phyloP scores from a whole-genome alignment of 768 basidiomycete genomes.

The Naematelia aurantialba region DNA sequence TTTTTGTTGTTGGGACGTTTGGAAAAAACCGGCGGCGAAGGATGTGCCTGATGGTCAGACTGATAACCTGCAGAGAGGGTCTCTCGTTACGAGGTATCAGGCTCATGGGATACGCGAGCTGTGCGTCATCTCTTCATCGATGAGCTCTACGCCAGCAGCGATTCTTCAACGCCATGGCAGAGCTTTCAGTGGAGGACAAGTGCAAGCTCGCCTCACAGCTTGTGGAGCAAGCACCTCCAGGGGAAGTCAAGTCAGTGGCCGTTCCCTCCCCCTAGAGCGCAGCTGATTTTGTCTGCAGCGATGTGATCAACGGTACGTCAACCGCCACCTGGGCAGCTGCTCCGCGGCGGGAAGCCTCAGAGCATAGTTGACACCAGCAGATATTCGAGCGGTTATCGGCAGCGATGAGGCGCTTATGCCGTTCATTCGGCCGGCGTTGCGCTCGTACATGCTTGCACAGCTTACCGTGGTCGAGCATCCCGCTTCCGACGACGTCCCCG shows the following conservation, averaged over 20 bases:
- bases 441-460: constrained; percentile 82
- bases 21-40: background rate
- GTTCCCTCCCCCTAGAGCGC: background rate
- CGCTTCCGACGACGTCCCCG: constrained; percentile 54
- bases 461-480: constrained; percentile 84
- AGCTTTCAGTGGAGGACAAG: constrained; percentile 33
- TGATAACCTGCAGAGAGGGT: background rate
- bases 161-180: constrained; percentile 35
- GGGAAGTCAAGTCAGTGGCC: constrained; percentile 69
- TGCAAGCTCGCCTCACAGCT: constrained; percentile 62
- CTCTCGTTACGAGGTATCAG: background rate
- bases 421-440: constrained; percentile 71
- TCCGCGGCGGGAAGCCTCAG: background rate
- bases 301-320: constrained; percentile 75
- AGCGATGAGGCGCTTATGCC: constrained; percentile 79
- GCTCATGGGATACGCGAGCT: background rate
- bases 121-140: background rate
- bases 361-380: constrained; percentile 52
- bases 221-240: constrained; percentile 84
- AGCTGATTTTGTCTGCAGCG: constrained; percentile 48
- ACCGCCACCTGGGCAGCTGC: background rate
- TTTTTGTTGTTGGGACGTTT: too few species aligned
- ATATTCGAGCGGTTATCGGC: constrained; percentile 82
- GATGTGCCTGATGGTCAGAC: constrained; percentile 2
- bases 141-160: too few species aligned